Conservation (phyloP, 2,329 filamentous ascomycete species). For the Elsinoe perseae region DNA sequence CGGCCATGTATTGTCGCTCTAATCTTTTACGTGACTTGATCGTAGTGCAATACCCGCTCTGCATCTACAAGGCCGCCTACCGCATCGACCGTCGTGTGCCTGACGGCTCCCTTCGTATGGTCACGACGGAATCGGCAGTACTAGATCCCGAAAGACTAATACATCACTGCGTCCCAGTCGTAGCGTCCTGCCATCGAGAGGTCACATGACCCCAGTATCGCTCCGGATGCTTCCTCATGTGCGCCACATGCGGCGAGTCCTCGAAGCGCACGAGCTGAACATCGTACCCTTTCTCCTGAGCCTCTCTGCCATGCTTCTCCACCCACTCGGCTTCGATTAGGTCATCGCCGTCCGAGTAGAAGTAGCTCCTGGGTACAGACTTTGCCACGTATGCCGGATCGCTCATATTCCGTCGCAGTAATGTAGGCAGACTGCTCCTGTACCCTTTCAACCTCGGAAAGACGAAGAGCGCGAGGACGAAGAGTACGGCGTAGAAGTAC, state of each 20-base stretch:
- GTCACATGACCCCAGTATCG: conserved; percentile 47
- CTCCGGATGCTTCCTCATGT: conserved; percentile 38
- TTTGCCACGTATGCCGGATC: conserved; percentile 31
- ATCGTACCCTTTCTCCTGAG: conserved; percentile 34
- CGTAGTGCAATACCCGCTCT: too few species aligned
- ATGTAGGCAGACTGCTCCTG: conserved; percentile 24
- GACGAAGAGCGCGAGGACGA: conserved; percentile 5
- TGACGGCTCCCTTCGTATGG: too few species aligned
- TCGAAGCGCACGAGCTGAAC: conserved; percentile 43
- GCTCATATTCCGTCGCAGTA: conserved; percentile 31
- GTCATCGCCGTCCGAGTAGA: conserved; percentile 45
- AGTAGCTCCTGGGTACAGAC: conserved; percentile 44
- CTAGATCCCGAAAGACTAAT: too few species aligned
- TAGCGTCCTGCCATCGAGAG: conserved; percentile 39
- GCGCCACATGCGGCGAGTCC: conserved; percentile 46
- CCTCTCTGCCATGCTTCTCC: conserved; percentile 42
- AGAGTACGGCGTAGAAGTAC: conserved; percentile 4
- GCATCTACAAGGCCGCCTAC: too few species aligned
- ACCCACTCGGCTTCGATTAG: conserved; percentile 44
- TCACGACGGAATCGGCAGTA: too few species aligned
- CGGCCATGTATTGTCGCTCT: too few species aligned
- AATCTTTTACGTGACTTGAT: too few species aligned
- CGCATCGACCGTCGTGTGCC: too few species aligned
- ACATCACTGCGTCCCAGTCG: background rate
- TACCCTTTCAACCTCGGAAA: conserved; percentile 3